A percentile compares a stretch with the other conserved stretches of the same genome.
These are phyloP conservation scores for Centaurea solstitialis DNA, from an alignment of 129 eudicot genomes.

Conservation along the genomic window DNA sequence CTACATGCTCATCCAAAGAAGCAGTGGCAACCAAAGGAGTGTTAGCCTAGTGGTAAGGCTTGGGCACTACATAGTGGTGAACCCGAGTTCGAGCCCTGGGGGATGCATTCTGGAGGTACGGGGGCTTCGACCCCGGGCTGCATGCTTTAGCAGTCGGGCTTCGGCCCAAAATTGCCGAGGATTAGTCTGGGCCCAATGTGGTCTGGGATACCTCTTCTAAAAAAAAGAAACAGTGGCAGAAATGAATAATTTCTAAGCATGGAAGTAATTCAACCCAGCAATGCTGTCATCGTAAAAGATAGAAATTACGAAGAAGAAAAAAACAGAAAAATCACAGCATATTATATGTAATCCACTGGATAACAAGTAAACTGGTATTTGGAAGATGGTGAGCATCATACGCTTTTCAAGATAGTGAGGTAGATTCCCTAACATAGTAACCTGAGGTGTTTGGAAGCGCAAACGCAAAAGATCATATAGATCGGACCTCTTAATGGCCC, in stretches of 20 bases:
- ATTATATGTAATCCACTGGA: neutral
- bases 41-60: too few species aligned
- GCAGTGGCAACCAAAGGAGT: too few species aligned
- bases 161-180: too few species aligned
- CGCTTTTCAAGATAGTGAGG: neutral
- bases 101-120: too few species aligned
- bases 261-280: neutral
- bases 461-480: neutral
- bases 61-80: too few species aligned
- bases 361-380: too few species aligned
- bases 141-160: too few species aligned
- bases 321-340: neutral
- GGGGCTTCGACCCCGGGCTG: too few species aligned
- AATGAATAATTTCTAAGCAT: neutral
- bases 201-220: too few species aligned
- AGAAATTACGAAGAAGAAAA: neutral
- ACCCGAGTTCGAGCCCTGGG: too few species aligned
- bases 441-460: neutral
- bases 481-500: neutral
- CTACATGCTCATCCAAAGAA: neutral
- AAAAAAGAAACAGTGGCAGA: neutral
- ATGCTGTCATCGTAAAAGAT: neutral
- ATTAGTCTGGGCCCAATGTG: too few species aligned
- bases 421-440: neutral
- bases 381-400: too few species aligned